Percentiles rank a stretch among this genome's conserved stretches.
These are phyloP conservation scores for Irpex sp. DNA, from an alignment of 1,284 basidiomycete genomes.

Conservation along the genomic window DNA sequence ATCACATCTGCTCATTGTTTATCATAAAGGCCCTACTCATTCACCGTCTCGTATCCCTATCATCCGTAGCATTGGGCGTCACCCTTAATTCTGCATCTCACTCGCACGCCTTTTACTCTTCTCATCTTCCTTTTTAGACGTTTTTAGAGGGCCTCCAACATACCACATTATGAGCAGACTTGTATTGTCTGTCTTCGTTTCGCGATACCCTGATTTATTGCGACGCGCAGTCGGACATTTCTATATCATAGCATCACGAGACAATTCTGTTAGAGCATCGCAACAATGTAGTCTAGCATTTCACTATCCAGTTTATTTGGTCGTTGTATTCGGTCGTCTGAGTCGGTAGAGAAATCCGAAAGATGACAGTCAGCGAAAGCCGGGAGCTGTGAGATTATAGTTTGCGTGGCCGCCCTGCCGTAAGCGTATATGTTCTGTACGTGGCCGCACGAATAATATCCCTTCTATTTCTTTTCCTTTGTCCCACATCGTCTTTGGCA, in stretches of 20 bases:
- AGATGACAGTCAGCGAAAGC: background rate
- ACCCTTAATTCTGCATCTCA: constrained; percentile 12
- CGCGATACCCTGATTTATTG: constrained; percentile 54
- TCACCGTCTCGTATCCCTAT: constrained; percentile 28
- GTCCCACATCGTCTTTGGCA: background rate
- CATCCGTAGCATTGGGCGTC: constrained; percentile 31
- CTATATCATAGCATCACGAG: constrained; percentile 54
- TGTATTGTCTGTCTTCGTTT: constrained; percentile 45
- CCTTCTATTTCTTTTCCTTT: background rate
- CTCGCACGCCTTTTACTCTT: constrained; percentile 25
- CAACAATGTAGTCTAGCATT: constrained; percentile 46
- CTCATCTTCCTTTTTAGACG: constrained; percentile 35
- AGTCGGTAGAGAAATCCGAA: background rate
- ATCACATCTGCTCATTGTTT: constrained; percentile 48
- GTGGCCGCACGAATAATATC: background rate
- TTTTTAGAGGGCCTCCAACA: constrained; percentile 22
- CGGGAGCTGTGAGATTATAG: background rate
- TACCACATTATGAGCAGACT: constrained; percentile 41
- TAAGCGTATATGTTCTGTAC: background rate
- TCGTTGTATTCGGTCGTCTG: constrained; percentile 17
- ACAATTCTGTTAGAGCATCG: constrained; percentile 60
- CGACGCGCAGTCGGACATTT: constrained; percentile 48
- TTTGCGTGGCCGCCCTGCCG: background rate
- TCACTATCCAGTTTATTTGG: constrained; percentile 21
- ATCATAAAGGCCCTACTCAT: constrained; percentile 45